phyloP scores from a whole-genome alignment of 2,329 filamentous ascomycete genomes.

The Pyrenochaeta sp. region DNA sequence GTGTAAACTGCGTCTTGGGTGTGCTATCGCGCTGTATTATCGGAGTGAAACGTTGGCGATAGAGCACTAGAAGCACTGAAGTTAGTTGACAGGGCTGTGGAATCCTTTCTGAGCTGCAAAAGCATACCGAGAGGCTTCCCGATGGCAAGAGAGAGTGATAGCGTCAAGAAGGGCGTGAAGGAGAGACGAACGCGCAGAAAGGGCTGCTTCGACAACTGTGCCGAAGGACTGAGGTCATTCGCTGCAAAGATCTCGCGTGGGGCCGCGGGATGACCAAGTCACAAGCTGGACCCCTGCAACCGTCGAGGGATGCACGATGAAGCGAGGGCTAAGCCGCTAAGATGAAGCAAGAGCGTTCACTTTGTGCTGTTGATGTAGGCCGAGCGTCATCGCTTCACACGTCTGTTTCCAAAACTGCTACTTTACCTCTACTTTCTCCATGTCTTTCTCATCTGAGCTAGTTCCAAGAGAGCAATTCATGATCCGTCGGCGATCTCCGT shows the following conservation, averaged over 20 bases:
- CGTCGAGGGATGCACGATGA: not conserved
- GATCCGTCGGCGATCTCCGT: slow-evolving; percentile 10
- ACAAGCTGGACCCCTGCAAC: slow-evolving; percentile 25
- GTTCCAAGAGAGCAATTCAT: not conserved
- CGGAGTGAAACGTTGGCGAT: slow-evolving; percentile 31
- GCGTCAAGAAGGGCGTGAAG: slow-evolving; percentile 11
- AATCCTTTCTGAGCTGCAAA: not conserved
- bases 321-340: slow-evolving; percentile 31
- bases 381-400: slow-evolving; percentile 23
- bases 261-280: slow-evolving; percentile 29
- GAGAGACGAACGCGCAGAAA: slow-evolving; percentile 12
- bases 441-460: slow-evolving; percentile 2
- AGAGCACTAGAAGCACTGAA: slow-evolving; percentile 11
- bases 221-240: slow-evolving; percentile 39
- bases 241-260: slow-evolving; percentile 24
- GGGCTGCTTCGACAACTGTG: slow-evolving; percentile 22
- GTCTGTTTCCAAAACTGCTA: slow-evolving; percentile 4
- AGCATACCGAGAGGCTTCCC: slow-evolving; percentile 1
- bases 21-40: slow-evolving; percentile 26
- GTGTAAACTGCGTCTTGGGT: slow-evolving; percentile 4
- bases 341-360: slow-evolving; percentile 16
- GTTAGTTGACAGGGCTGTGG: not conserved
- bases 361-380: slow-evolving; percentile 12
- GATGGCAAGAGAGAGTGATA: slow-evolving; percentile 2
- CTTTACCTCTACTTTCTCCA: slow-evolving; percentile 2